Conservation (phyloP, 2,329 filamentous ascomycete genomes). For the Colletotrichum sp. region DNA sequence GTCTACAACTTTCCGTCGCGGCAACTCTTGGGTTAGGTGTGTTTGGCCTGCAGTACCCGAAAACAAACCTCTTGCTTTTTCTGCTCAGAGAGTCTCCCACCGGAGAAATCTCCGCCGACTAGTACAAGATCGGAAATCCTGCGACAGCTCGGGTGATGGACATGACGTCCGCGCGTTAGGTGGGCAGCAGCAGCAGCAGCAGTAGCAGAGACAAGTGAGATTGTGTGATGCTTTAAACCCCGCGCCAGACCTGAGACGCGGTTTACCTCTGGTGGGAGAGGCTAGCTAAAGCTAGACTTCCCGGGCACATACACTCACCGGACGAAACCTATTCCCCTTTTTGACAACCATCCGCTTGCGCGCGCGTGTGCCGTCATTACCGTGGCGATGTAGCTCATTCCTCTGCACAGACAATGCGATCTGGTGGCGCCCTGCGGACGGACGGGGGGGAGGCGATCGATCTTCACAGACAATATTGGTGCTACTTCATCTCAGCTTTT, state of each 20-base stretch:
- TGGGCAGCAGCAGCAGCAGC: background rate
- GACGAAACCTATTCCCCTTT: background rate
- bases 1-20: background rate
- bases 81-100: background rate
- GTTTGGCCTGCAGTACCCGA: background rate
- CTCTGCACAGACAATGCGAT: background rate
- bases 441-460: background rate
- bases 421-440: background rate
- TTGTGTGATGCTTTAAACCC: background rate
- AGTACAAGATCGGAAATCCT: background rate
- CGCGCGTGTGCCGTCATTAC: background rate
- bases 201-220: background rate
- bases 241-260: background rate
- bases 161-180: background rate
- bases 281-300: background rate
- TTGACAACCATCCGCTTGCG: background rate
- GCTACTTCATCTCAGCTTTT: background rate
- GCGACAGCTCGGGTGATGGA: background rate
- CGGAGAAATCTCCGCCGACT: background rate
- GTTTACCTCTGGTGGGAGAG: background rate
- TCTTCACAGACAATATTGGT: background rate
- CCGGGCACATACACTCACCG: background rate
- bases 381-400: background rate
- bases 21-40: background rate
- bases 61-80: background rate